A percentile compares a stretch with the other conserved stretches of the same genome.
Conservation (phyloP, 2,329 filamentous ascomycete genomes). For the Bimuria novae-zelandiae region DNA sequence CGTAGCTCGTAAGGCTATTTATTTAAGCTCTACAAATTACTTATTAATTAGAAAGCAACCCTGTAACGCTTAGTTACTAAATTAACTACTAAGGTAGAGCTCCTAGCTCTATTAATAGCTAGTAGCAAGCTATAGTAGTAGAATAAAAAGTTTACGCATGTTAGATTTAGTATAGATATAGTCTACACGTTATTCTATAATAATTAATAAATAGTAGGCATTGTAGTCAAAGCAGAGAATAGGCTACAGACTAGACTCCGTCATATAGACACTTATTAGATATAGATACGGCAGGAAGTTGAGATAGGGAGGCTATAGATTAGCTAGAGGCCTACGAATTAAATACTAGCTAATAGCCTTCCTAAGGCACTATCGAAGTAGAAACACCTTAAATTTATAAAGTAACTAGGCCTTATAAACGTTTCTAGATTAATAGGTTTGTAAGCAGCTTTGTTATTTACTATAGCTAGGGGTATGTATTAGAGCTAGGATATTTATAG, state of each 20-base stretch:
- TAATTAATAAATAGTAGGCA: slow-evolving; percentile 13
- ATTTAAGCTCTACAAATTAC: slow-evolving; percentile 22
- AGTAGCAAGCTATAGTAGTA: slow-evolving; percentile 13
- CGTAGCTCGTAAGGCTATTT: slow-evolving; percentile 28
- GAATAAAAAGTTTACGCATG: slow-evolving; percentile 16
- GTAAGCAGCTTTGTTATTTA: too few relatives aligned
- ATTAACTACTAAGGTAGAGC: slow-evolving; percentile 26
- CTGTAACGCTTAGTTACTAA: slow-evolving; percentile 17
- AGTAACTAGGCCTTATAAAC: too few relatives aligned
- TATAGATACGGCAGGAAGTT: background rate
- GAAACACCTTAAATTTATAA: background rate
- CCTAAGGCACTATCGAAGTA: background rate
- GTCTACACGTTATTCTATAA: slow-evolving; percentile 11
- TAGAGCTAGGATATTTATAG: too few relatives aligned
- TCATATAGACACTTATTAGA: background rate
- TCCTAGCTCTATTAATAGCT: slow-evolving; percentile 15
- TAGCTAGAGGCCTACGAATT: background rate
- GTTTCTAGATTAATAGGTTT: too few relatives aligned
- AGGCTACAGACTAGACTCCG: background rate
- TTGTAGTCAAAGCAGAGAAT: too few relatives aligned
- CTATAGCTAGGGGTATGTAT: too few relatives aligned
- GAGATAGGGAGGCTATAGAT: background rate
- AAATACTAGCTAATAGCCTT: background rate
- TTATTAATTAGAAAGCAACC: slow-evolving; percentile 20
- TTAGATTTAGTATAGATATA: slow-evolving; percentile 11